Percentiles rank a stretch among this genome's conserved stretches.
Conservation (phyloP, 495 filamentous ascomycete species). For the Penicillium coprophilum region DNA sequence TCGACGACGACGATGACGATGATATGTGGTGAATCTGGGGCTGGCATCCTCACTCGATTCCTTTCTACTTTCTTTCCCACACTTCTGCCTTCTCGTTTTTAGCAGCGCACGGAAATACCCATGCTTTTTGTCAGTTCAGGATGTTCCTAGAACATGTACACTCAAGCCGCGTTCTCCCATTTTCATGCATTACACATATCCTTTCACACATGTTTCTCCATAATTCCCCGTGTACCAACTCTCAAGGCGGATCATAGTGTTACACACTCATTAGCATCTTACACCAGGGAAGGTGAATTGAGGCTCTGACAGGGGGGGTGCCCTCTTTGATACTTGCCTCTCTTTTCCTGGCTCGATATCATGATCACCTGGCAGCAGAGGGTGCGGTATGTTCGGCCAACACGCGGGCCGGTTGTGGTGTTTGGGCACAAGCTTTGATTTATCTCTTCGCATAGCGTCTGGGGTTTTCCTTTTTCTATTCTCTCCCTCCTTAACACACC, state of each 20-base stretch:
- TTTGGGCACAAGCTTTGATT: slow-evolving; percentile 32
- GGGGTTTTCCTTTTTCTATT: slow-evolving; percentile 32
- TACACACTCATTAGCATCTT: slow-evolving; percentile 15
- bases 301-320: neutral
- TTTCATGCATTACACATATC: slow-evolving; percentile 15
- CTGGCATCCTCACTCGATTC: slow-evolving; percentile 21
- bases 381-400: slow-evolving; percentile 20
- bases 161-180: slow-evolving; percentile 21
- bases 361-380: slow-evolving; percentile 13
- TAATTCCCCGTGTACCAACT: slow-evolving; percentile 4
- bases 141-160: slow-evolving; percentile 33
- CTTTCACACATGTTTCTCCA: slow-evolving; percentile 7
- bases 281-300: neutral
- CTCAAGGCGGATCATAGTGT: slow-evolving; percentile 1
- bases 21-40: slow-evolving; percentile 54
- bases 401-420: slow-evolving; percentile 8
- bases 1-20: slow-evolving; percentile 53
- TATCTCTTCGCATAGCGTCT: slow-evolving; percentile 46
- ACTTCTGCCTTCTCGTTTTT: slow-evolving; percentile 31
- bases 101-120: slow-evolving; percentile 40
- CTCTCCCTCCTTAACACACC: slow-evolving; percentile 7
- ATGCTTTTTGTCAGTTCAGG: slow-evolving; percentile 30
- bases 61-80: slow-evolving; percentile 18
- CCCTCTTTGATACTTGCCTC: neutral
- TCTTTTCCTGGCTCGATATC: neutral